Evolutionary conservation across 495 filamentous ascomycete species (phyloP).

Genomic region (Talaromyces proteolyticus): DNA sequence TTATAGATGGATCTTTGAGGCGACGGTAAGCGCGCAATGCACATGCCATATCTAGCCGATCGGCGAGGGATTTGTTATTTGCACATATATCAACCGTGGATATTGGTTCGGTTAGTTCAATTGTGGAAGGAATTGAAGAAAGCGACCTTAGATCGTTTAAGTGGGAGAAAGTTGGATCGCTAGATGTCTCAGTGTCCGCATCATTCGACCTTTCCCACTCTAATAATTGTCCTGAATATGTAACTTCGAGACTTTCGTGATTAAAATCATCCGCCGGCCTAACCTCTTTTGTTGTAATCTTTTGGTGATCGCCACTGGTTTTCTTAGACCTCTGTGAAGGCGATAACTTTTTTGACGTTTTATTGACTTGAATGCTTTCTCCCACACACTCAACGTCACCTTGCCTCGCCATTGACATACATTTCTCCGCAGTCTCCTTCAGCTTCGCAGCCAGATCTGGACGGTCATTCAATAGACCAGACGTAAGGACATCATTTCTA

Average conservation of each 20-base stretch:
- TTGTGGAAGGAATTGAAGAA: not conserved
- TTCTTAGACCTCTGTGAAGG: not conserved
- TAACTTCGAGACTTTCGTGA: not conserved
- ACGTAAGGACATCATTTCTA: not conserved
- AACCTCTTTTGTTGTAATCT: not conserved
- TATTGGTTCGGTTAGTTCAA: not conserved
- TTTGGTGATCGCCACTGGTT: not conserved
- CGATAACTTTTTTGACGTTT: not conserved
- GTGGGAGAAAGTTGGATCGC: not conserved
- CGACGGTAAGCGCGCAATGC: slow-evolving; percentile 55
- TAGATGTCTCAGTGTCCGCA: not conserved
- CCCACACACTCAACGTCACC: not conserved
- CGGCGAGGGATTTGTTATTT: slow-evolving; percentile 34
- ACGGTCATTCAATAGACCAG: not conserved
- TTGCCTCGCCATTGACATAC: slow-evolving; percentile 17
- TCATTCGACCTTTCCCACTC: not conserved
- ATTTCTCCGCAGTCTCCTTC: slow-evolving; percentile 20
- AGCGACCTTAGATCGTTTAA: not conserved
- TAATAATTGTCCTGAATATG: not conserved
- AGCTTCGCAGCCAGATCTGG: slow-evolving; percentile 5
- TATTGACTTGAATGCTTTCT: not conserved
- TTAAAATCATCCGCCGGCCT: not conserved
- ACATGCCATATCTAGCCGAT: slow-evolving; percentile 58
- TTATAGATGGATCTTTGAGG: slow-evolving; percentile 43
- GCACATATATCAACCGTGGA: not conserved